phyloP scores from a whole-genome alignment of 495 filamentous ascomycete genomes.

The Thermochaetoides thermophila region DNA sequence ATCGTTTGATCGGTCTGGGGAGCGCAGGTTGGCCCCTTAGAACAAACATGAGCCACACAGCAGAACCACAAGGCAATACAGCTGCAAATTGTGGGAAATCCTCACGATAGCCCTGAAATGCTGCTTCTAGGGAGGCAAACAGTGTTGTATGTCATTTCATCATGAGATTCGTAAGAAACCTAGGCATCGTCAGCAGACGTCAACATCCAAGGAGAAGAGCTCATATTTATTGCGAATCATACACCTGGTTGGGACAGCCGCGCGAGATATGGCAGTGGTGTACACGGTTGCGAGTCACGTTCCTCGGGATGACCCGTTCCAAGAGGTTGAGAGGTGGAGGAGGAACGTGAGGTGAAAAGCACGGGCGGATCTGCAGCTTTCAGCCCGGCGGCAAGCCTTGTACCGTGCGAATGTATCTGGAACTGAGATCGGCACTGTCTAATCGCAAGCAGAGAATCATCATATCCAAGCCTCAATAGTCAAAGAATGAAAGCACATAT shows the following conservation, averaged over 20 bases:
- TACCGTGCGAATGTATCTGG: conserved; percentile 8
- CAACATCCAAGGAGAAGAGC: not conserved
- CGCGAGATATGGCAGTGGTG: not conserved
- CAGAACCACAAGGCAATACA: conserved; percentile 7
- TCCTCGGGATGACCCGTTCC: conserved; percentile 2
- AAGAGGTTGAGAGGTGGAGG: conserved; percentile 9
- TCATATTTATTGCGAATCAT: not conserved
- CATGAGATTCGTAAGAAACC: not conserved
- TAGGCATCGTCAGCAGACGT: conserved; percentile 5
- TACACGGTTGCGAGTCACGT: not conserved
- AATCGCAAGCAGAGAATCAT: too few relatives aligned
- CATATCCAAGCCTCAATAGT: not conserved
- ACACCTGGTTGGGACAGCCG: not conserved
- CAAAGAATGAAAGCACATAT: too few relatives aligned
- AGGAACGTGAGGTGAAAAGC: conserved; percentile 2
- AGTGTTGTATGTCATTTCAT: too few relatives aligned
- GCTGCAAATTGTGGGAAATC: conserved; percentile 7
- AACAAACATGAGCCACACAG: conserved; percentile 9
- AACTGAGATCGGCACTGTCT: not conserved
- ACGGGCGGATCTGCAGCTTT: conserved; percentile 1
- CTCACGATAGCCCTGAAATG: conserved; percentile 2
- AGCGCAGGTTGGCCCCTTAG: conserved; percentile 9
- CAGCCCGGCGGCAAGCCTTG: conserved; percentile 3
- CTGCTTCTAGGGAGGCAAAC: too few relatives aligned
- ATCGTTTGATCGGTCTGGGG: conserved; percentile 13